Evolutionary conservation across 2,329 filamentous ascomycete species (phyloP).

Genomic region (Ophiostoma ulmi): DNA sequence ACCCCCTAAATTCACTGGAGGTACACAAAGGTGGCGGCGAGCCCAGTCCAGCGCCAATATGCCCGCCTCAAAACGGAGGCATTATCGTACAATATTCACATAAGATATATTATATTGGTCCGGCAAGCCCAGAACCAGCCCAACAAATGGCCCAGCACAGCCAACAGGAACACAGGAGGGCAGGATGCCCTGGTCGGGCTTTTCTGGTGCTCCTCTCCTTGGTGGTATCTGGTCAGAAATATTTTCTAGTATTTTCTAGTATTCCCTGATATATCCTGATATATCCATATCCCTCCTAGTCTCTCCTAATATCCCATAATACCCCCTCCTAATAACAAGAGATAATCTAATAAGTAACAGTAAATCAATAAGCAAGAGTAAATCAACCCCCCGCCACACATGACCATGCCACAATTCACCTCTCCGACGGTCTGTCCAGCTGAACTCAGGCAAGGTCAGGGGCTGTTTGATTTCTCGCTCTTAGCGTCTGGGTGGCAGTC

Average conservation of each 20-base stretch:
- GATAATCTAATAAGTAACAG: neutral
- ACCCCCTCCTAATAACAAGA: neutral
- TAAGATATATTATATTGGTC: constrained; percentile 10
- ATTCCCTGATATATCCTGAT: neutral
- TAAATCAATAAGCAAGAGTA: neutral
- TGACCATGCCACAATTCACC: neutral
- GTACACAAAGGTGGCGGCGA: neutral
- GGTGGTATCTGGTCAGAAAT: neutral
- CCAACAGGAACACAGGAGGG: constrained; percentile 13
- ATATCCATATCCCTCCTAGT: neutral
- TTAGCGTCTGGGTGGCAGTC: constrained; percentile 5
- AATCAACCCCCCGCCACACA: constrained; percentile 11
- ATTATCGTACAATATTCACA: neutral
- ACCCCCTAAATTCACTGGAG: neutral
- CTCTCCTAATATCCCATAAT: neutral
- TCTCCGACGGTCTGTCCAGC: constrained; percentile 9
- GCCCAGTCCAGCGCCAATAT: neutral
- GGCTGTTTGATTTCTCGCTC: constrained; percentile 20
- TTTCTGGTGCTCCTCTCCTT: neutral
- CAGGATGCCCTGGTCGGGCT: constrained; percentile 4
- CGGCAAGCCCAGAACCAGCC: neutral
- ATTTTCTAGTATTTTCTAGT: neutral
- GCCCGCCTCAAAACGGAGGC: neutral
- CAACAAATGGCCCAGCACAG: neutral
- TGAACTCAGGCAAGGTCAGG: constrained; percentile 21